Conservation (phyloP, 805 yeast species). For the Grigorovia transvaalensis region DNA sequence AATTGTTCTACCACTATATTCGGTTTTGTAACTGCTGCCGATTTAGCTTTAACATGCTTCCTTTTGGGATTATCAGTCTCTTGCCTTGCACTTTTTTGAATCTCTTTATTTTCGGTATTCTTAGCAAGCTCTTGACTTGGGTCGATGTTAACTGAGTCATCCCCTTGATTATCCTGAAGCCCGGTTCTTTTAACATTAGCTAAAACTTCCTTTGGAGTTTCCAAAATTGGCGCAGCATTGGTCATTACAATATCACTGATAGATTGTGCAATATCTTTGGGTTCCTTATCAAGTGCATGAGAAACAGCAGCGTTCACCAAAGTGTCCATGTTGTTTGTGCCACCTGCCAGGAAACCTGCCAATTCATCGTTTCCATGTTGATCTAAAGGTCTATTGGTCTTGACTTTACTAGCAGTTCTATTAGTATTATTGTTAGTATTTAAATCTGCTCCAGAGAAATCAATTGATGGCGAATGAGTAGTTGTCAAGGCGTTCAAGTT, state of each 20-base stretch:
- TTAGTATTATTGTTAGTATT: background rate
- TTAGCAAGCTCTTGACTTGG: background rate
- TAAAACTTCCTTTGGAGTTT: background rate
- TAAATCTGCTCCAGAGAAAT: background rate
- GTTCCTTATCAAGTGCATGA: background rate
- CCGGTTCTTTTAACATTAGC: background rate
- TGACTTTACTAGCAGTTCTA: background rate
- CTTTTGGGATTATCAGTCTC: background rate
- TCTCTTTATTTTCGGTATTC: background rate
- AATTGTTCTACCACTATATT: background rate
- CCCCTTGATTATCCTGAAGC: too few species aligned
- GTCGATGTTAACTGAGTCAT: background rate
- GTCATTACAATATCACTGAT: background rate
- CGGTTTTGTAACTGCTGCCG: background rate
- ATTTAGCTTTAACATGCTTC: background rate
- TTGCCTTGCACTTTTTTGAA: background rate
- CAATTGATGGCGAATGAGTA: background rate
- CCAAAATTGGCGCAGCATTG: background rate
- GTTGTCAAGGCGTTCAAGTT: slow-evolving; percentile 4
- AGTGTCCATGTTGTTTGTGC: background rate
- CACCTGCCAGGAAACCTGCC: background rate
- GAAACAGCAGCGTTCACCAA: background rate
- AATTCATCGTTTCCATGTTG: background rate
- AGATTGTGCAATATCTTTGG: background rate
- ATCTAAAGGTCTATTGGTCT: background rate